phyloP scores from a whole-genome alignment of 1,139 yeast species.

The Yamadazyma epiphylla region DNA sequence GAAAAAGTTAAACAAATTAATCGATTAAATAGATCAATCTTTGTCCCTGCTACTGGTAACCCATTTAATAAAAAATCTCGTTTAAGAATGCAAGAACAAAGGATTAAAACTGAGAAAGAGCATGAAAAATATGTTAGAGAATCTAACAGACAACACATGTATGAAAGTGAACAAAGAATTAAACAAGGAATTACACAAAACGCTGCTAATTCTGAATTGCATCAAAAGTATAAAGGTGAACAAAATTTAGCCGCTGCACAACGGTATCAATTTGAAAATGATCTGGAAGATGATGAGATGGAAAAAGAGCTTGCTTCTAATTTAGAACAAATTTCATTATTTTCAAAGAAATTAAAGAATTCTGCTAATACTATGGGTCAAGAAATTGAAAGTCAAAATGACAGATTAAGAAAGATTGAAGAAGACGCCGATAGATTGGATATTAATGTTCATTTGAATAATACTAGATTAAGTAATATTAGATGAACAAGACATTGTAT shows the following conservation, averaged over 20 bases:
- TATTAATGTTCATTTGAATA: slow-evolving; percentile 51
- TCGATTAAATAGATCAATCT: slow-evolving; percentile 75
- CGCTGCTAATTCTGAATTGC: slow-evolving; percentile 36
- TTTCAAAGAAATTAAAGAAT: slow-evolving; percentile 40
- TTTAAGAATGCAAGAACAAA: slow-evolving; percentile 70
- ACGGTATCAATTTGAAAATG: slow-evolving; percentile 49
- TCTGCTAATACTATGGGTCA: slow-evolving; percentile 44
- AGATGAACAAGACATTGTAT: too few relatives aligned
- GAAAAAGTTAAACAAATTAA: slow-evolving; percentile 79
- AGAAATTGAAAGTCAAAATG: slow-evolving; percentile 51
- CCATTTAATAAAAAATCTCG: slow-evolving; percentile 86
- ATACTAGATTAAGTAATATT: slow-evolving; percentile 42
- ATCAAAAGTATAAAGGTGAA: slow-evolving; percentile 49
- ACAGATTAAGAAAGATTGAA: slow-evolving; percentile 45
- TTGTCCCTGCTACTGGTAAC: slow-evolving; percentile 76
- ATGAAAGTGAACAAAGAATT: slow-evolving; percentile 44
- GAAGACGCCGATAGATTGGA: slow-evolving; percentile 56
- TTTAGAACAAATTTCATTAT: slow-evolving; percentile 49
- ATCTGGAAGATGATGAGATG: slow-evolving; percentile 57
- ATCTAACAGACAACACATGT: slow-evolving; percentile 39
- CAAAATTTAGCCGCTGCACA: slow-evolving; percentile 45
- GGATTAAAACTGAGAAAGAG: slow-evolving; percentile 60
- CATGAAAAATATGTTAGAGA: slow-evolving; percentile 54
- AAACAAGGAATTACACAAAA: slow-evolving; percentile 38
- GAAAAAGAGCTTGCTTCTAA: slow-evolving; percentile 54